Conservation (phyloP, 2,329 filamentous ascomycete species). For the Penicillium corylophilum region DNA sequence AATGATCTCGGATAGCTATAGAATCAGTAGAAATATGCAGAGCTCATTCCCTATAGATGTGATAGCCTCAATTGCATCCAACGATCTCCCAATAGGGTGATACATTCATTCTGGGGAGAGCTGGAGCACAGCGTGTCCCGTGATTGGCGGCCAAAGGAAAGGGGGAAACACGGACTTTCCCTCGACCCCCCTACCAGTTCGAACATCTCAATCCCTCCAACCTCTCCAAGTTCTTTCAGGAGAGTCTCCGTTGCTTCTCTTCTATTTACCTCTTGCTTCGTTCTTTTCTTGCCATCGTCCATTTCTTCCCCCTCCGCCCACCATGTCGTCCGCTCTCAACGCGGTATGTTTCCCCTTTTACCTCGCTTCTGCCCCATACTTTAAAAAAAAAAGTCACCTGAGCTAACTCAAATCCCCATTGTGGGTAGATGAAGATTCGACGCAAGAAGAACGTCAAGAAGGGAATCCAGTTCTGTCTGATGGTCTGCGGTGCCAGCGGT, state of each 20-base stretch:
- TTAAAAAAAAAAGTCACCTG: conserved; percentile 18
- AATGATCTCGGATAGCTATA: not conserved
- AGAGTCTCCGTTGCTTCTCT: conserved; percentile 27
- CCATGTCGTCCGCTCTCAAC: conserved; percentile 55
- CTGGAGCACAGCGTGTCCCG: conserved; percentile 20
- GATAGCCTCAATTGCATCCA: not conserved
- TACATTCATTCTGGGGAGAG: conserved; percentile 6
- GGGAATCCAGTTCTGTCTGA: conserved; percentile 99
- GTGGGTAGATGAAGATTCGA: conserved; percentile 81
- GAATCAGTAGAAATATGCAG: not conserved
- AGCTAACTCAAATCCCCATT: conserved; percentile 23
- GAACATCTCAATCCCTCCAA: not conserved
- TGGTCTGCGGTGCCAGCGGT: conserved; percentile 98
- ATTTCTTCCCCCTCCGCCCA: conserved; percentile 33
- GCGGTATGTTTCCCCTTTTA: conserved; percentile 47
- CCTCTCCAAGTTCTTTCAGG: conserved; percentile 26
- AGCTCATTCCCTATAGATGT: not conserved
- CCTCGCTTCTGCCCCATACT: conserved; percentile 22
- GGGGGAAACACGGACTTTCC: conserved; percentile 32
- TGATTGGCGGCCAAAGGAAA: conserved; percentile 31
- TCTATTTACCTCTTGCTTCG: conserved; percentile 20
- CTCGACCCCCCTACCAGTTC: conserved; percentile 15
- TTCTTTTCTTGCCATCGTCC: conserved; percentile 17
- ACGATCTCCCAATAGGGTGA: conserved; percentile 11
- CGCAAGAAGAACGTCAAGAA: conserved; percentile 99